Evolutionary conservation across 306 rosid species (phyloP), one percentile per base, ranked within the genome.

Genomic region (Amphicarpaea edgeworthii): DNA sequence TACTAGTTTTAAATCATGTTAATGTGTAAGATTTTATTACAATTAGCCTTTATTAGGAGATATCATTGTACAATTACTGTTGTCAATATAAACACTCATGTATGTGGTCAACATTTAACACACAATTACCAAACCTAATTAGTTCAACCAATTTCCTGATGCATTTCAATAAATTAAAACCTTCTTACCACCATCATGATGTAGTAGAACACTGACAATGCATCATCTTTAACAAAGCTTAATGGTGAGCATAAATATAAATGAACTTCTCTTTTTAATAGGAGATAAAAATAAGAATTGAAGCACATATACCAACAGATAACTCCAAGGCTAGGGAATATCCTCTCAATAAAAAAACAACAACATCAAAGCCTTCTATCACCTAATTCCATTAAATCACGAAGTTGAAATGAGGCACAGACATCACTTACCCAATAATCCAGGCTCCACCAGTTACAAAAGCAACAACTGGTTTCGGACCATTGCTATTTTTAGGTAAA

Each of bases 391-490:
- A 51, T 32, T 43, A 10, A 38, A 46, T 63, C 37, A 41, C 53
- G 73, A 62, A 73, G 51, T 40, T 75, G 40, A 49, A 66, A 55
- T 49, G 37, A 49, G 51, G 55, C n/a, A 54, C 75, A 58, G 38
- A 51, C 59, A 42, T 73, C 73, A 82, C 90, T 75, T 84, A 94
- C 98, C 98, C 98, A 41, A 93, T 90, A 86, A 91, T 90, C 98
- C 98, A 93, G 78, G 98, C 98, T 75, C 98, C 97, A 63, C 97
- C 98, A 62, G 96, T 94, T 77, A 94, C 60, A 85, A 94, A 90
- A 58, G 93, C 97, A 81, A 94, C 85, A 68, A 94, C 98, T 46
- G 98, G 96, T 77, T 91, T 94, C 46, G 90, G 89, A 37, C 89
- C 81, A 51, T 82, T 77, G 11, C 37, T 66, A 78, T 78, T 77